Evolutionary conservation across 2,329 filamentous ascomycete species (phyloP).

Genomic region (Paracamarosporium sp.): DNA sequence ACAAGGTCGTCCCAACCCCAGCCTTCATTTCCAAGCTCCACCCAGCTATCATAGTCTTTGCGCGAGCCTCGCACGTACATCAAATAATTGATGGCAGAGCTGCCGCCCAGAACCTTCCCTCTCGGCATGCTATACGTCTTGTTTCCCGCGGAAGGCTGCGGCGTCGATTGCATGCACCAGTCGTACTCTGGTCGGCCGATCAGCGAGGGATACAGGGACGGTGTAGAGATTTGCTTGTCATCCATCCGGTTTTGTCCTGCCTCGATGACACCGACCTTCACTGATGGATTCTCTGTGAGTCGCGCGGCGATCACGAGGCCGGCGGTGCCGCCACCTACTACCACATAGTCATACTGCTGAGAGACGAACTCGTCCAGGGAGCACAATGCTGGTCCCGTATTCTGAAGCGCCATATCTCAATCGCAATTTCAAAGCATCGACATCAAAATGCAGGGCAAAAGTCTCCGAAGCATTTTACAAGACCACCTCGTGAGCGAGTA

Average conservation of each 20-base stretch:
- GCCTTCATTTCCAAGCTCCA: slow-evolving; percentile 60
- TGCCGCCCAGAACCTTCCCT: slow-evolving; percentile 35
- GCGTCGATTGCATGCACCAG: slow-evolving; percentile 36
- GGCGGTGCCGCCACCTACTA: slow-evolving; percentile 26
- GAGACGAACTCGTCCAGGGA: slow-evolving; percentile 3
- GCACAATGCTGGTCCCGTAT: slow-evolving; percentile 9
- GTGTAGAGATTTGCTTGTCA: slow-evolving; percentile 39
- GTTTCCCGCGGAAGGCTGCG: slow-evolving; percentile 27
- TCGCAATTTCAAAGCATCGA: neutral
- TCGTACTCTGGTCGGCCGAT: slow-evolving; percentile 43
- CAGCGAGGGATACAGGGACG: slow-evolving; percentile 33
- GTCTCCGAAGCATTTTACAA: no score
- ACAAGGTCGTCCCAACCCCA: slow-evolving; percentile 62
- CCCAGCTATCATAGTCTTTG: slow-evolving; percentile 59
- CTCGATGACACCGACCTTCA: slow-evolving; percentile 42
- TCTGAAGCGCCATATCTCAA: neutral
- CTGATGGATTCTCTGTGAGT: slow-evolving; percentile 27
- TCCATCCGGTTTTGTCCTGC: slow-evolving; percentile 32
- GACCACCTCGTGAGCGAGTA: neutral
- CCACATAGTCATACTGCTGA: slow-evolving; percentile 4
- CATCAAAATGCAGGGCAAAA: neutral
- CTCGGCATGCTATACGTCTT: slow-evolving; percentile 26
- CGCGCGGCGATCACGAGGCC: slow-evolving; percentile 34
- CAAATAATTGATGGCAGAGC: slow-evolving; percentile 30
- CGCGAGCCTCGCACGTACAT: slow-evolving; percentile 24